A percentile compares a stretch with the other conserved stretches of the same genome.
phyloP scores from a whole-genome alignment of 371 early-diverging fungal species.

The Apophysomyces trapeziformis region DNA sequence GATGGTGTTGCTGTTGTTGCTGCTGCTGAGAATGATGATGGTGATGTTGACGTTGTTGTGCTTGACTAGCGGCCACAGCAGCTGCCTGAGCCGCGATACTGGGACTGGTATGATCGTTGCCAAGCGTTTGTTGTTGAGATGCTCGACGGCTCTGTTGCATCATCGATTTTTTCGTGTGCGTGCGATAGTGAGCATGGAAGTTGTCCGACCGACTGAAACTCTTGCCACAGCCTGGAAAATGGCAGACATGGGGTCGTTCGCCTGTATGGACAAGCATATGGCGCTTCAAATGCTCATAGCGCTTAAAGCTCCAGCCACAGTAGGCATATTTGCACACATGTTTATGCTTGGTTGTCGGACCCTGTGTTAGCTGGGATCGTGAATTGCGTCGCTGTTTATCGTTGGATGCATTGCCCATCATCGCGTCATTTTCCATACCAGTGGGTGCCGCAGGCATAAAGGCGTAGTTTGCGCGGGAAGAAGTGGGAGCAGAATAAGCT shows the following conservation, averaged over 20 bases:
- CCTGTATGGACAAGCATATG: conserved; percentile 75
- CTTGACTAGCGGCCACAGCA: conserved; percentile 2
- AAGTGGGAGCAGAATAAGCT: background rate
- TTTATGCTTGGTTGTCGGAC: conserved; percentile 33
- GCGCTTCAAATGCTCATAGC: conserved; percentile 84
- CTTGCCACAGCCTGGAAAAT: conserved; percentile 67
- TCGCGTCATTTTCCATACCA: background rate
- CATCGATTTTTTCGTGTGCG: conserved; percentile 49
- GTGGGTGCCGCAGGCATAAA: background rate
- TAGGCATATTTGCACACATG: conserved; percentile 58
- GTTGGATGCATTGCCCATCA: background rate
- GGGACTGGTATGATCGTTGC: background rate
- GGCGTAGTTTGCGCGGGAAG: conserved; percentile 1
- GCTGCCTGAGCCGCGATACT: background rate
- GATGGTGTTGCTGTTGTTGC: conserved; percentile 6
- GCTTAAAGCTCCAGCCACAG: conserved; percentile 72
- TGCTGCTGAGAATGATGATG: conserved; percentile 13
- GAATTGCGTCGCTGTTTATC: conserved; percentile 2
- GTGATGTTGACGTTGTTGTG: conserved; percentile 2
- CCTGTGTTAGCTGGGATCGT: conserved; percentile 7
- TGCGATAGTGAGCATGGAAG: conserved; percentile 63
- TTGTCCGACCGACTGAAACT: conserved; percentile 81
- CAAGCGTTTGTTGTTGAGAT: background rate
- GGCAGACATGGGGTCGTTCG: conserved; percentile 72
- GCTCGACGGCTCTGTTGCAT: conserved; percentile 15